Base-by-base conservation (phyloP, 148 eudicot species). In the Rhododendron simsii region DNA sequence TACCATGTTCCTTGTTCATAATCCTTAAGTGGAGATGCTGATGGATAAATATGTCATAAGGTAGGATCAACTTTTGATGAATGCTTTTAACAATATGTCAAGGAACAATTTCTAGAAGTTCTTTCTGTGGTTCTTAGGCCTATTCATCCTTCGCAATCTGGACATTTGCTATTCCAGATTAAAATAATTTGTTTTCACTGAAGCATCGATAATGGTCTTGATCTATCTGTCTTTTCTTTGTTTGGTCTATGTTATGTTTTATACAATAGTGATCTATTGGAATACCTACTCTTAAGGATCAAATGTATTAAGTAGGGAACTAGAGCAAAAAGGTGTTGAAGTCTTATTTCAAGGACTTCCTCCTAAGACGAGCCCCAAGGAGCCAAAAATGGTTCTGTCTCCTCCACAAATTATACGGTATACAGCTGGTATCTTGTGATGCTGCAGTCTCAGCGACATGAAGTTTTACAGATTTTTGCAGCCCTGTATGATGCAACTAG, bases 131-230 rank as follows among this genome's bases (percentile, higher is more conserved):
- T 74, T 74, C 37, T 35, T 33, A 74, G 23, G 47, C 78, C 78
- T 74, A 35, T 74, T 74, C n/a, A 37, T 74, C n/a, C 78, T 74
- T 74, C 75, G 4, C 75, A 69, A 69, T 69, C 78, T 74, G 41
- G 78, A 33, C 33, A 33, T 74, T 18, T 28, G 35, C 45, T 33
- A 21, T 37, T 35, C 45, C 78, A 5, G 45, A 37, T 74, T 4
- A 16, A 18, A 16, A 74, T 14, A 33, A 35, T 18, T 74, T 74
- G 44, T 74, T 15, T 74, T 37, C 10, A 35, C 45, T 9, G 7
- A 35, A 74, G 18, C 39, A 74, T 47, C 39, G 2, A 73, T 69
- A 30, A 73, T 35, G 23, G 23, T 33, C 44, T 74, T 15, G 21
- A 35, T 74, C 10, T 35, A 16, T 74, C 6, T 74, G 35, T 14